Conservation (phyloP, 805 yeast species). For the Saccharomycodes ludwigii region DNA sequence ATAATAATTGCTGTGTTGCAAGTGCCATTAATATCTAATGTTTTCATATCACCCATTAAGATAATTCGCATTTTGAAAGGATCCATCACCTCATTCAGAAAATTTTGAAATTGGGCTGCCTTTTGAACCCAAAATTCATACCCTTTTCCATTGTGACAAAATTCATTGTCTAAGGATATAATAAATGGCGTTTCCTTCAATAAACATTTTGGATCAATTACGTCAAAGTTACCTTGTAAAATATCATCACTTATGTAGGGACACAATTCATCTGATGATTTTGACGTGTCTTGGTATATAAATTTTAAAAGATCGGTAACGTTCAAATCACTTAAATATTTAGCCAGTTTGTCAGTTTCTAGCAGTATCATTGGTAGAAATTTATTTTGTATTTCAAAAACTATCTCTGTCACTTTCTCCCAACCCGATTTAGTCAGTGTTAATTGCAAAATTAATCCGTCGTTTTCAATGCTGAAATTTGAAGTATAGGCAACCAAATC, state of each 20-base stretch:
- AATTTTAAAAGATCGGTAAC: constrained; percentile 35
- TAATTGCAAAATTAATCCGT: constrained; percentile 37
- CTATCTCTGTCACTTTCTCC: constrained; percentile 22
- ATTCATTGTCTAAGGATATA: constrained; percentile 19
- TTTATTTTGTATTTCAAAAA: constrained; percentile 22
- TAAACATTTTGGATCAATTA: constrained; percentile 27
- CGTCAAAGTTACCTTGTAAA: constrained; percentile 27
- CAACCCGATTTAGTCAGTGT: constrained; percentile 36
- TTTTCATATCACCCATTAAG: constrained; percentile 20
- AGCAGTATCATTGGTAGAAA: constrained; percentile 11
- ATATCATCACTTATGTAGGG: constrained; percentile 26
- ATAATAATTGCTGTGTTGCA: background rate
- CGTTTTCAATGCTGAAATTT: constrained; percentile 23
- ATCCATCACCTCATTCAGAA: constrained; percentile 20
- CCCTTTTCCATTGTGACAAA: constrained; percentile 21
- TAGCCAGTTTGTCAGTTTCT: constrained; percentile 21
- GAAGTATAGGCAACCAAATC: constrained; percentile 32
- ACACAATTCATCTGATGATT: constrained; percentile 37
- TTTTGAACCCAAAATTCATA: constrained; percentile 31
- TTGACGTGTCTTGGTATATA: constrained; percentile 27
- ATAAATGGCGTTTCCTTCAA: constrained; percentile 28
- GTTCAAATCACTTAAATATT: constrained; percentile 34
- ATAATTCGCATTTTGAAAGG: constrained; percentile 24
- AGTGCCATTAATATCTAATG: constrained; percentile 1
- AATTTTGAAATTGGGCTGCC: constrained; percentile 26